Conservation (phyloP, 2,329 filamentous ascomycete genomes). For the Lizonia empirigonia region DNA sequence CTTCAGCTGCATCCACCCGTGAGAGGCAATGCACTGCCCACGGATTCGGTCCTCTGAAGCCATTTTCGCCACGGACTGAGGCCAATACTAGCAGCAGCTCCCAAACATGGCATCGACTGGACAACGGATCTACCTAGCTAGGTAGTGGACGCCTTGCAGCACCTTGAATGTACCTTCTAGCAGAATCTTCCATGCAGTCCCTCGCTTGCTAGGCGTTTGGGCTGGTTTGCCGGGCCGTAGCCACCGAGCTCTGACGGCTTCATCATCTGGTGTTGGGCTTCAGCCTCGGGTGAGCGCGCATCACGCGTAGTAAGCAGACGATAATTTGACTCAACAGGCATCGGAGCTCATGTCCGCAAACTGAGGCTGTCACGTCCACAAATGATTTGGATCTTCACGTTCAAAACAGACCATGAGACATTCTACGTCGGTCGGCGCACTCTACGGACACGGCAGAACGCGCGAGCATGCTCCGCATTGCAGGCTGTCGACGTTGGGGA, state of each 20-base stretch:
- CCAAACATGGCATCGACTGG: slow-evolving; percentile 36
- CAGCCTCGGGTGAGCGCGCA: slow-evolving; percentile 9
- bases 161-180: slow-evolving; percentile 11
- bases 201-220: slow-evolving; percentile 1
- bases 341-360: slow-evolving; percentile 19
- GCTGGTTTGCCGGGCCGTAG: slow-evolving; percentile 7
- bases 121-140: slow-evolving; percentile 18
- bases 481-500: neutral
- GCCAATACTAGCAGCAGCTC: slow-evolving; percentile 14
- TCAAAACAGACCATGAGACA: slow-evolving; percentile 6
- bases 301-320: slow-evolving; percentile 21
- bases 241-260: slow-evolving; percentile 14
- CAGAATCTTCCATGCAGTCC: slow-evolving; percentile 16
- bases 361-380: slow-evolving; percentile 7
- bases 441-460: slow-evolving; percentile 4
- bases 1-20: slow-evolving; percentile 31
- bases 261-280: slow-evolving; percentile 9
- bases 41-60: slow-evolving; percentile 25
- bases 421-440: slow-evolving; percentile 1
- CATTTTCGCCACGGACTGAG: slow-evolving; percentile 7
- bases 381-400: slow-evolving; percentile 15
- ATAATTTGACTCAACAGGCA: slow-evolving; percentile 24
- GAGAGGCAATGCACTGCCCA: slow-evolving; percentile 25
- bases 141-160: slow-evolving; percentile 22
- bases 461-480: neutral